Base-by-base conservation (phyloP, 495 filamentous ascomycete genomes). In the Arthonia radiata region DNA sequence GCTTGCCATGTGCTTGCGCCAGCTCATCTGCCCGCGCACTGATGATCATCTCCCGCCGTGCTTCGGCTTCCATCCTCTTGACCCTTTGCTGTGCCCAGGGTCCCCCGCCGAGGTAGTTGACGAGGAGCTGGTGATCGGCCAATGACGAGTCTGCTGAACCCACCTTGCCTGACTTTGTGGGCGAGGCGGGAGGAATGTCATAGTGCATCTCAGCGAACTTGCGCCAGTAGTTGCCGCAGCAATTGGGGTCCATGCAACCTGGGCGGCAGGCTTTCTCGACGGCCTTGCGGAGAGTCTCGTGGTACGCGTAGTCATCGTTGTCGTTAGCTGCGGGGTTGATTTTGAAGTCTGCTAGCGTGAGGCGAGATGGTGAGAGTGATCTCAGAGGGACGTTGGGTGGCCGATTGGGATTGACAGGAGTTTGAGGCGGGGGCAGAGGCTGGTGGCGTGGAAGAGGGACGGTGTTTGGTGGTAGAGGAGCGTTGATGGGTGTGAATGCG, bases 141-240 rank as follows among this genome's bases (percentile, higher is more conserved):
- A 28, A 27, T 25, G 23, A 5, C 23, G 15, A 24, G 31, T 41
- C 15, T 30, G 19, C 13, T 32, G 38, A 15, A 36, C 17, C 36
- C 24, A 7, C 30, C 12, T 18, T 22, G 8, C 17, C 15, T 25
- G 2, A 39, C 29, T 26, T 29, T 24, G 18, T 29, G 22, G 24
- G 34, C 19, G 8, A 34, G 30, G 5, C 9, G 3, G 27, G 31
- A 9, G 43, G 23, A 17, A 43, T 26, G 9, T 44, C 39, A n/a
- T n/a, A n/a, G 30, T 30, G 50, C 24, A 50, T 56, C 31, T 53
- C 57, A 33, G 55, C 71, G 41, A 80, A 57, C 9, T 55, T 55
- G n/a, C 62, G 57, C 38, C 83, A 80, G 11, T 57, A 53, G 18
- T 54, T 57, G 23, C 81, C 80, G 40, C 81, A 90, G 48, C 81